These are phyloP conservation scores for Punctularia strigosozonata DNA, from an alignment of 768 basidiomycete species.

Conservation along the genomic window DNA sequence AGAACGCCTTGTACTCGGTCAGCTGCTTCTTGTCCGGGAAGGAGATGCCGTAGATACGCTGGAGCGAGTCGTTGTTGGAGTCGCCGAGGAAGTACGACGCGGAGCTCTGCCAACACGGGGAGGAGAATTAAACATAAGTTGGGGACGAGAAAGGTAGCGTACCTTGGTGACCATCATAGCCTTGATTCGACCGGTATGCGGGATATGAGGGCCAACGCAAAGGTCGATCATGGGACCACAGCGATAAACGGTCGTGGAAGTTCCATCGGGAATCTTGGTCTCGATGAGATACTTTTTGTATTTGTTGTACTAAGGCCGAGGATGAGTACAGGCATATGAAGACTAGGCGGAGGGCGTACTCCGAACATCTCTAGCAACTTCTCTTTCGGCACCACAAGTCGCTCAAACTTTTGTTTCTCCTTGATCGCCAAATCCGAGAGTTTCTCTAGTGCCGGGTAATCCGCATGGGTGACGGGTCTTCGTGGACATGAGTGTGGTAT, in stretches of 20 bases:
- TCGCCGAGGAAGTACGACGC: constrained; percentile 98
- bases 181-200: constrained; percentile 96
- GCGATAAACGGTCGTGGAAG: constrained; percentile 94
- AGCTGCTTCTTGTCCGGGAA: constrained; percentile 98
- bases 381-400: constrained; percentile 88
- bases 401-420: constrained; percentile 96
- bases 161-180: constrained; percentile 96
- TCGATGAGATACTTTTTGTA: constrained; percentile 96
- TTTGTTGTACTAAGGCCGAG: constrained; percentile 75
- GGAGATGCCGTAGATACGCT: constrained; percentile 95
- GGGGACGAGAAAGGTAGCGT: constrained; percentile 2
- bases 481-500: background rate
- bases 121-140: constrained; percentile 2
- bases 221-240: constrained; percentile 98
- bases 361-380: constrained; percentile 93
- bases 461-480: constrained; percentile 67
- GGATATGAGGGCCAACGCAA: constrained; percentile 94
- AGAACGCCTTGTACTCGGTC: constrained; percentile 88
- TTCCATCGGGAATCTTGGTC: constrained; percentile 90
- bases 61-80: constrained; percentile 83
- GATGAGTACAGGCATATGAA: background rate
- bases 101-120: constrained; percentile 55
- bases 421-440: constrained; percentile 80
- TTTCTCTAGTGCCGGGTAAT: constrained; percentile 86
- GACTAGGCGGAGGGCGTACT: constrained; percentile 27